A percentile compares a stretch with the other conserved stretches of the same genome.
Evolutionary conservation across 2,329 filamentous ascomycete genomes (phyloP).

Genomic region (Calonectria crousiana): DNA sequence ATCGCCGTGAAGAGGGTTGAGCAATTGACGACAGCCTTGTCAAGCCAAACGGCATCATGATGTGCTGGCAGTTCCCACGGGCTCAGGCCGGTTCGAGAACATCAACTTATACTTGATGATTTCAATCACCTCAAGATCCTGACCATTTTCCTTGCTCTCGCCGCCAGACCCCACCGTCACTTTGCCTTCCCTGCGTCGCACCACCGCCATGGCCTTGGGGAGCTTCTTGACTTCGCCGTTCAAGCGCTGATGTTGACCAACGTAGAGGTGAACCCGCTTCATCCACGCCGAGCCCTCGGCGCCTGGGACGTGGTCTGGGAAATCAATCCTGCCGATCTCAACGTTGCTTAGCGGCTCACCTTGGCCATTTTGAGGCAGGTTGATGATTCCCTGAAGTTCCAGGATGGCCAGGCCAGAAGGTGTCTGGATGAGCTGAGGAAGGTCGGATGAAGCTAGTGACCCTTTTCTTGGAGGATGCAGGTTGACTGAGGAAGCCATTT

Average conservation of each 20-base stretch:
- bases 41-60: slow-evolving; percentile 28
- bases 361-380: slow-evolving; percentile 68
- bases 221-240: slow-evolving; percentile 93
- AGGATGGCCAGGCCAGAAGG: slow-evolving; percentile 90
- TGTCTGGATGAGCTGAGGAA: slow-evolving; percentile 86
- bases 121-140: slow-evolving; percentile 85
- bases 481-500: slow-evolving; percentile 45
- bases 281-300: slow-evolving; percentile 78
- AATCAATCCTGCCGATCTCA: slow-evolving; percentile 78
- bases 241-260: slow-evolving; percentile 89
- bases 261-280: slow-evolving; percentile 88
- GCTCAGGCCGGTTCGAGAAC: slow-evolving; percentile 88
- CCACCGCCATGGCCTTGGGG: slow-evolving; percentile 80
- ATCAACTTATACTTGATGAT: slow-evolving; percentile 89
- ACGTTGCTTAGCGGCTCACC: slow-evolving; percentile 45
- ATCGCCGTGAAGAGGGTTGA: not conserved
- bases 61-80: slow-evolving; percentile 69
- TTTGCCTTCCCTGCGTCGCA: slow-evolving; percentile 67
- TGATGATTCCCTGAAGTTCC: slow-evolving; percentile 93
- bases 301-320: slow-evolving; percentile 75
- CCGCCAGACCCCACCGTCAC: slow-evolving; percentile 60
- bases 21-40: not conserved
- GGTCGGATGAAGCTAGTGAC: slow-evolving; percentile 52
- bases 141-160: slow-evolving; percentile 48
- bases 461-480: slow-evolving; percentile 56